These are phyloP conservation scores for Naganishia albida DNA, from an alignment of 1,284 basidiomycete species.

Conservation along the genomic window DNA sequence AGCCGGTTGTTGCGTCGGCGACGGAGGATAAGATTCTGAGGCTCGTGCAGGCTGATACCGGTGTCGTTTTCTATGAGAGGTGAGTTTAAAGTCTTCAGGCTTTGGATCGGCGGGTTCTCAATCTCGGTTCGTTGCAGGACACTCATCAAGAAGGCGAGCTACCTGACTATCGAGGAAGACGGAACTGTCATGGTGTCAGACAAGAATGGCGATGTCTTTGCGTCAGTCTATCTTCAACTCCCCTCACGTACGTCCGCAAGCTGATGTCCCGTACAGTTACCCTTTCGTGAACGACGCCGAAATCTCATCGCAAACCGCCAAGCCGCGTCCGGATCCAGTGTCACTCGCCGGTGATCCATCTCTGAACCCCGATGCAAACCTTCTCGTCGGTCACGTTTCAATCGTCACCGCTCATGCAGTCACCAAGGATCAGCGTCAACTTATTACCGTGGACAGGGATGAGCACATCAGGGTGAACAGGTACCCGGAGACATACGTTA, in stretches of 20 bases:
- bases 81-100: neutral
- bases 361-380: conserved; percentile 61
- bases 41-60: conserved; percentile 32
- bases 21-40: conserved; percentile 31
- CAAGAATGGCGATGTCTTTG: conserved; percentile 50
- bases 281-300: conserved; percentile 58
- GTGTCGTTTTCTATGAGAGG: conserved; percentile 33
- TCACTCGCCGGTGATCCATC: conserved; percentile 71
- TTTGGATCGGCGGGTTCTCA: neutral
- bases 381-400: conserved; percentile 80
- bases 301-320: conserved; percentile 37
- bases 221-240: conserved; percentile 36
- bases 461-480: conserved; percentile 90
- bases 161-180: conserved; percentile 30
- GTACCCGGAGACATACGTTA: conserved; percentile 77
- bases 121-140: conserved; percentile 16
- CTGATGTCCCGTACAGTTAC: conserved; percentile 37
- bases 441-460: conserved; percentile 85
- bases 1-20: conserved; percentile 31
- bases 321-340: conserved; percentile 47
- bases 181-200: conserved; percentile 45
- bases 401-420: conserved; percentile 73
- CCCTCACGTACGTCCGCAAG: neutral
- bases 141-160: conserved; percentile 34
- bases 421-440: conserved; percentile 65